phyloP scores from a whole-genome alignment of 208 protist species.

The Tritrichomonas foetus region DNA sequence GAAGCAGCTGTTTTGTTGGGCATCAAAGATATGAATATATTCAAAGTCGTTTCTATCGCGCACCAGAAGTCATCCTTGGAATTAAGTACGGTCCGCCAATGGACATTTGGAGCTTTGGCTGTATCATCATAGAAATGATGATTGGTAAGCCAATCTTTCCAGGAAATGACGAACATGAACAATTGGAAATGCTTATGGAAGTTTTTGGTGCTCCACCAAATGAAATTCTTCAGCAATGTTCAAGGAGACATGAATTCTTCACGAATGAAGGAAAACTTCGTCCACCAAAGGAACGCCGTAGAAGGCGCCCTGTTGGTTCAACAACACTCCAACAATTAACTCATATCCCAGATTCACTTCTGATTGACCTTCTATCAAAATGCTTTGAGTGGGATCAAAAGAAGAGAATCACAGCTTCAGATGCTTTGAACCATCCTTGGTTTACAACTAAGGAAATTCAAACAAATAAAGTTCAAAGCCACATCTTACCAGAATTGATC shows the following conservation, averaged over 20 bases:
- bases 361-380: constrained; percentile 42
- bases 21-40: constrained; percentile 81
- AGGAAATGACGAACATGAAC: constrained; percentile 48
- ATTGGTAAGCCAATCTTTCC: constrained; percentile 66
- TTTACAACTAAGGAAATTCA: not conserved
- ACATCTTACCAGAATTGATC: too few species aligned
- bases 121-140: constrained; percentile 94
- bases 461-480: too few species aligned
- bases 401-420: constrained; percentile 39
- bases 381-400: constrained; percentile 47
- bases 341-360: not conserved
- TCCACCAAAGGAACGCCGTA: not conserved
- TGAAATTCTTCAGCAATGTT: not conserved
- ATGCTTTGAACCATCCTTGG: constrained; percentile 46
- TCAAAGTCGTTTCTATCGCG: constrained; percentile 80
- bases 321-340: not conserved
- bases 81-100: constrained; percentile 44
- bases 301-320: not conserved
- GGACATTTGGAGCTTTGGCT: constrained; percentile 91
- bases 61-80: constrained; percentile 73
- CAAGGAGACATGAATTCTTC: constrained; percentile 40
- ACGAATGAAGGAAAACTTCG: not conserved
- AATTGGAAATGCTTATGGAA: constrained; percentile 45
- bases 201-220: constrained; percentile 48
- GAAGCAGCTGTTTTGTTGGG: constrained; percentile 57